Evolutionary conservation across 768 basidiomycete genomes (phyloP).

Genomic region (Tylopilus cervinicoccineus): DNA sequence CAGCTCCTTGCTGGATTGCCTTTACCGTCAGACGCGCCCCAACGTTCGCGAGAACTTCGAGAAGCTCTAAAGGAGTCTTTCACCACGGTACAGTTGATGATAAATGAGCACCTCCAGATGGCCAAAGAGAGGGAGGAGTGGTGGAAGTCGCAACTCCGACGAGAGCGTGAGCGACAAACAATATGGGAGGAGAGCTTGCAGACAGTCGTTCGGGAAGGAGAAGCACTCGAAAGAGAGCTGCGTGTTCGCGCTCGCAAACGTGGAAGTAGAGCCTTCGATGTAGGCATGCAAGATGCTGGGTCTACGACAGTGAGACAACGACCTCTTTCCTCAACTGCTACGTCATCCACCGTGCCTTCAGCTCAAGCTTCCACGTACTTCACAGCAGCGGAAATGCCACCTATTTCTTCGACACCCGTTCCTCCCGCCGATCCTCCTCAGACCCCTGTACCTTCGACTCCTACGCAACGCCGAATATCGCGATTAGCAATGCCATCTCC

Average conservation of each 20-base stretch:
- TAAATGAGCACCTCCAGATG: slow-evolving; percentile 70
- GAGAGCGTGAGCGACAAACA: slow-evolving; percentile 57
- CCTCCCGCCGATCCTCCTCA: slow-evolving; percentile 2
- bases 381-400: slow-evolving; percentile 21
- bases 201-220: slow-evolving; percentile 82
- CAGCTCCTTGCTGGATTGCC: slow-evolving; percentile 56
- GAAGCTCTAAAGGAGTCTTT: slow-evolving; percentile 62
- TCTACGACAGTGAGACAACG: slow-evolving; percentile 19
- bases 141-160: slow-evolving; percentile 61
- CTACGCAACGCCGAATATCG: slow-evolving; percentile 20
- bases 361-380: slow-evolving; percentile 18
- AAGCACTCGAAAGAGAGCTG: slow-evolving; percentile 77
- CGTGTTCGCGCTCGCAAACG: slow-evolving; percentile 53
- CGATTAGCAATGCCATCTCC: slow-evolving; percentile 14
- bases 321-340: slow-evolving; percentile 13
- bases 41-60: slow-evolving; percentile 32
- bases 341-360: slow-evolving; percentile 13
- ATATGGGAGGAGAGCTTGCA: slow-evolving; percentile 92
- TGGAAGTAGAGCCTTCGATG: slow-evolving; percentile 54
- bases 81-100: slow-evolving; percentile 48
- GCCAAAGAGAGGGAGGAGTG: slow-evolving; percentile 75
- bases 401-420: slow-evolving; percentile 6
- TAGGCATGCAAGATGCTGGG: slow-evolving; percentile 20
- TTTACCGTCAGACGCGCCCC: slow-evolving; percentile 28
- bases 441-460: slow-evolving; percentile 16